A percentile compares a stretch with the other conserved stretches of the same genome.
These are phyloP conservation scores for Sclerotinia glacialis DNA, from an alignment of 2,329 filamentous ascomycete genomes.

Conservation along the genomic window DNA sequence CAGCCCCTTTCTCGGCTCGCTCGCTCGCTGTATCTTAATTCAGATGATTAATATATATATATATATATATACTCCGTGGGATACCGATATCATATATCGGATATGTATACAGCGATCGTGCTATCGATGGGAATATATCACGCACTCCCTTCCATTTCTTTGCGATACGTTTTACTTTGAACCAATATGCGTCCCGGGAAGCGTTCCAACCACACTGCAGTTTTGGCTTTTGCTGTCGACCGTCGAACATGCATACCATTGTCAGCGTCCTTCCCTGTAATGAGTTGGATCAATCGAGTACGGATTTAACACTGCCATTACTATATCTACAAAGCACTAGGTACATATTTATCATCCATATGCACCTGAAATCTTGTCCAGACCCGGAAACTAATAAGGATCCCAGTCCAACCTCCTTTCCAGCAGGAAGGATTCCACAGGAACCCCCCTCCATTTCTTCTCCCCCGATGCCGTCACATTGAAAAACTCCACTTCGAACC, in stretches of 20 bases:
- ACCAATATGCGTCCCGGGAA: no score
- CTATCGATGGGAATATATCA: no score
- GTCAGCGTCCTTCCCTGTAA: no score
- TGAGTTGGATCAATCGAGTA: no score
- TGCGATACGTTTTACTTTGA: no score
- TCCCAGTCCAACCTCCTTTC: conserved; percentile 21
- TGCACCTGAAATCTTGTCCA: background rate
- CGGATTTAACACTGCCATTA: no score
- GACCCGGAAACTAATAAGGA: conserved; percentile 10
- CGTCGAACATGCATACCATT: no score
- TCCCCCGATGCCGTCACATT: background rate
- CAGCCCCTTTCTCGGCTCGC: background rate
- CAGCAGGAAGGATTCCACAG: conserved; percentile 18
- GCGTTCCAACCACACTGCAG: no score
- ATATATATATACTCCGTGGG: no score
- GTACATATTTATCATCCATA: background rate
- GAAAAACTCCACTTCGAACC: conserved; percentile 20
- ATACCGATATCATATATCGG: background rate
- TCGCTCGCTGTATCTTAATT: background rate
- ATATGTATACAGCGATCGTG: background rate
- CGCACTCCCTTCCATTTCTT: no score
- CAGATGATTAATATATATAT: background rate
- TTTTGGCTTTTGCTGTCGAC: no score
- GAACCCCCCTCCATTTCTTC: conserved; percentile 14
- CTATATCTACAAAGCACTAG: no score